phyloP scores from a whole-genome alignment of 1,284 basidiomycete genomes.

The Schizopora paradoxa region DNA sequence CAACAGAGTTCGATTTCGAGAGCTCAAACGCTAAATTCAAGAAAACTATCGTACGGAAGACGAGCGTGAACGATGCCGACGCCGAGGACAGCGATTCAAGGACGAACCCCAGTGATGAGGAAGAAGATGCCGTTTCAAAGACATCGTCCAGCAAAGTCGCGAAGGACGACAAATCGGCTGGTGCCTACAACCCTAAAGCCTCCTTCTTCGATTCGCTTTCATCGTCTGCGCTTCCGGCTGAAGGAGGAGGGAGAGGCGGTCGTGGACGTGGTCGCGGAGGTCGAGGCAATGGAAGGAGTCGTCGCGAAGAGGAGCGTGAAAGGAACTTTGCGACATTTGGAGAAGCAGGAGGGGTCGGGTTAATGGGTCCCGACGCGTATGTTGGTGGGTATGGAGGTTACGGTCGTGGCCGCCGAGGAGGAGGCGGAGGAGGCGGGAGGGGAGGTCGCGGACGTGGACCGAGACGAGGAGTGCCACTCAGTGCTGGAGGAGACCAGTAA shows the following conservation, averaged over 20 bases:
- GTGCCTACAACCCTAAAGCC: constrained; percentile 66
- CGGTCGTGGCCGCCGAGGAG: constrained; percentile 40
- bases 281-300: constrained; percentile 51
- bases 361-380: constrained; percentile 61
- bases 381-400: constrained; percentile 50
- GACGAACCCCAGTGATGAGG: constrained; percentile 20
- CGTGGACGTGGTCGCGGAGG: constrained; percentile 39
- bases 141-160: constrained; percentile 24
- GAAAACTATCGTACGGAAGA: constrained; percentile 48
- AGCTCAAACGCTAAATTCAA: constrained; percentile 71
- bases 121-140: constrained; percentile 23
- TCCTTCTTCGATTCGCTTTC: constrained; percentile 78
- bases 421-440: constrained; percentile 37
- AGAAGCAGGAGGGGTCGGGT: constrained; percentile 68
- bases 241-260: constrained; percentile 25
- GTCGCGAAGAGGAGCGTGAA: constrained; percentile 73
- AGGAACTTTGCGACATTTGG: constrained; percentile 79
- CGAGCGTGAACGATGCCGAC: constrained; percentile 19
- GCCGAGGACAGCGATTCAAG: constrained; percentile 18
- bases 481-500: constrained; percentile 4
- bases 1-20: constrained; percentile 73
- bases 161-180: constrained; percentile 21
- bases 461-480: too few relatives aligned
- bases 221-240: constrained; percentile 40
- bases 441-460: constrained; percentile 3